These are phyloP conservation scores for Santalum album DNA, from an alignment of 164 flowering plant genomes.

Conservation along the genomic window DNA sequence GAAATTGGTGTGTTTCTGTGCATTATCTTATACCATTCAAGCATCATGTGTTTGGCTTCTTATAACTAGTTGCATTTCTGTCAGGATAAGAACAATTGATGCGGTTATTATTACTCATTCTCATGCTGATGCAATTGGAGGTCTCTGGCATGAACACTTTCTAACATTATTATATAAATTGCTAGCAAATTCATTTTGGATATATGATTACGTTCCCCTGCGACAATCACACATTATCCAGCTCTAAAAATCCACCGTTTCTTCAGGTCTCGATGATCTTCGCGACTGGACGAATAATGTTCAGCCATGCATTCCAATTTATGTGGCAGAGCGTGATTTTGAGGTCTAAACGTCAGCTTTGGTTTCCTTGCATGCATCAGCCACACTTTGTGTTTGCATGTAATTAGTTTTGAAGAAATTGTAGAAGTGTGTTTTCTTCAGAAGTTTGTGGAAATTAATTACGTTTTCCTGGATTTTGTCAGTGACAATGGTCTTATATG, in stretches of 20 bases:
- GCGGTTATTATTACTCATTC: slow-evolving; percentile 97
- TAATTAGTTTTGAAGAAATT: too few species aligned
- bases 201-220: neutral
- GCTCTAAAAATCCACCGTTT: slow-evolving; percentile 1
- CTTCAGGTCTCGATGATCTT: slow-evolving; percentile 90
- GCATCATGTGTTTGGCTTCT: slow-evolving; percentile 8
- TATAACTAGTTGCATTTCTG: slow-evolving; percentile 49
- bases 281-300: slow-evolving; percentile 99
- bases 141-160: slow-evolving; percentile 42
- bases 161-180: slow-evolving; percentile 10
- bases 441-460: too few species aligned
- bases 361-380: too few species aligned
- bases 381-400: too few species aligned
- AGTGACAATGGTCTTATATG: too few species aligned
- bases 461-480: too few species aligned
- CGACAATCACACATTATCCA: slow-evolving; percentile 6
- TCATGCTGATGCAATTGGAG: slow-evolving; percentile 99
- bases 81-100: slow-evolving; percentile 95
- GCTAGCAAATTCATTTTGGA: neutral
- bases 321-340: slow-evolving; percentile 80
- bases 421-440: too few species aligned
- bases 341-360: slow-evolving; percentile 39
- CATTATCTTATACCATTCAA: slow-evolving; percentile 5
- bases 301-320: slow-evolving; percentile 76
- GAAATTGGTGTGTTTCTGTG: neutral